phyloP scores from a whole-genome alignment of 495 filamentous ascomycete species.

The Neurospora discreta region DNA sequence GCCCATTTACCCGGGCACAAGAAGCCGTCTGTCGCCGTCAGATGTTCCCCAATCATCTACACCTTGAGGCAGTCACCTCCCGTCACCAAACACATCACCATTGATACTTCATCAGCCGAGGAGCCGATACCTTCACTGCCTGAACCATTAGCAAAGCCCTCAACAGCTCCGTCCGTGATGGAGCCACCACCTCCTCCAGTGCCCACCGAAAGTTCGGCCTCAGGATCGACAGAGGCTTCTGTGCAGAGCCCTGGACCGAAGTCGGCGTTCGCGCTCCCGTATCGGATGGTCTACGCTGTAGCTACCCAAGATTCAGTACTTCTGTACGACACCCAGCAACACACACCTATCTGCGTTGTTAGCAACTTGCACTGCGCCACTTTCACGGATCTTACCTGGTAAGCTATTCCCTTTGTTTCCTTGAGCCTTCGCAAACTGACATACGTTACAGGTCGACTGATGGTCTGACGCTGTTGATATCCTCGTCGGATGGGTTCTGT shows the following conservation, averaged over 20 bases:
- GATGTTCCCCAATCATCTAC: constrained; percentile 87
- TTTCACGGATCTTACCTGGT: constrained; percentile 96
- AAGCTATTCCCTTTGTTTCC: constrained; percentile 19
- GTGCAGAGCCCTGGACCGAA: constrained; percentile 43
- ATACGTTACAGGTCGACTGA: constrained; percentile 71
- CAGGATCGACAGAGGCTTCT: constrained; percentile 37
- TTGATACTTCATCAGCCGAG: constrained; percentile 83
- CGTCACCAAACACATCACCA: constrained; percentile 75
- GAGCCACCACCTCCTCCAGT: constrained; percentile 66
- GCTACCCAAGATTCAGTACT: constrained; percentile 95
- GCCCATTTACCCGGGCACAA: constrained; percentile 97
- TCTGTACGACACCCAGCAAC: constrained; percentile 94
- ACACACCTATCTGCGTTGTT: constrained; percentile 81
- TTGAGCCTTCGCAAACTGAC: constrained; percentile 12
- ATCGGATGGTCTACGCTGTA: constrained; percentile 93
- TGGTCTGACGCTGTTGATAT: constrained; percentile 84
- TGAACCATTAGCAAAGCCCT: constrained; percentile 59
- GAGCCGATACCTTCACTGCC: constrained; percentile 74
- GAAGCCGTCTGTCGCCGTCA: constrained; percentile 93
- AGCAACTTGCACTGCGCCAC: constrained; percentile 96
- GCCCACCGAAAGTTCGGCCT: constrained; percentile 26
- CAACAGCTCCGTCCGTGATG: constrained; percentile 53
- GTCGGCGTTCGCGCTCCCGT: constrained; percentile 72
- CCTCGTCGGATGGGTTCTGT: constrained; percentile 95
- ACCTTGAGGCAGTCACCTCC: constrained; percentile 58